Evolutionary conservation across 441 rosid genomes (phyloP).

Genomic region (Corymbia calophylla): DNA sequence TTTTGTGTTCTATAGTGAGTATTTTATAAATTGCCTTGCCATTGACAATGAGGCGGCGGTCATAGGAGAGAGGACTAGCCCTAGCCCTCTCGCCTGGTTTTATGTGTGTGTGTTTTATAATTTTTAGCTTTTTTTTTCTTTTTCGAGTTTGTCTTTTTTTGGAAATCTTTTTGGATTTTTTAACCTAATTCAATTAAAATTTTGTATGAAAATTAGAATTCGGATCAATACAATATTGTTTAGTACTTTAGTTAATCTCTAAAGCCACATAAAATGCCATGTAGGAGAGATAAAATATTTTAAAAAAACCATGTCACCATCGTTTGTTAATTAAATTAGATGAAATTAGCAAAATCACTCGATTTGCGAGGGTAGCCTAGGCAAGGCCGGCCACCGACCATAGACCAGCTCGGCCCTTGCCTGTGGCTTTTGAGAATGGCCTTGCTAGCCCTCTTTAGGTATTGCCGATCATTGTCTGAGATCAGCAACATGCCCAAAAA

Average conservation of each 20-base stretch:
- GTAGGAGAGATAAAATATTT: no score
- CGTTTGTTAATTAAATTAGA: rapidly evolving
- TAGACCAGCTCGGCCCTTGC: neutral
- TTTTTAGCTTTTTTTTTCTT: neutral
- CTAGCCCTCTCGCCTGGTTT: no score
- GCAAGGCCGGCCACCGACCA: neutral
- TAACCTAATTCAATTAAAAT: no score
- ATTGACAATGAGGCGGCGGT: neutral
- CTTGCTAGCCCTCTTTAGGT: neutral
- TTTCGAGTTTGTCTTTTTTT: neutral
- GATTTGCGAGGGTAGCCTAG: no score
- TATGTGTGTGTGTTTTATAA: no score
- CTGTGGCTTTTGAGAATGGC: neutral
- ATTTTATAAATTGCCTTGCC: neutral
- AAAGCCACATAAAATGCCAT: no score
- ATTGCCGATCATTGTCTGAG: neutral
- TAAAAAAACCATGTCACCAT: neutral
- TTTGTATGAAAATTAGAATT: no score
- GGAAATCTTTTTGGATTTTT: no score
- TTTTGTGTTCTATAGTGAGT: neutral
- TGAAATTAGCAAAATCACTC: neutral
- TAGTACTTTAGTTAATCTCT: no score
- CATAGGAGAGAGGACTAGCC: neutral
- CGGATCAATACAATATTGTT: no score
- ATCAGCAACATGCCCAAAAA: rapidly evolving